Conservation (phyloP, 192 early-diverging fungal genomes). For the Umbelopsis vinacea region DNA sequence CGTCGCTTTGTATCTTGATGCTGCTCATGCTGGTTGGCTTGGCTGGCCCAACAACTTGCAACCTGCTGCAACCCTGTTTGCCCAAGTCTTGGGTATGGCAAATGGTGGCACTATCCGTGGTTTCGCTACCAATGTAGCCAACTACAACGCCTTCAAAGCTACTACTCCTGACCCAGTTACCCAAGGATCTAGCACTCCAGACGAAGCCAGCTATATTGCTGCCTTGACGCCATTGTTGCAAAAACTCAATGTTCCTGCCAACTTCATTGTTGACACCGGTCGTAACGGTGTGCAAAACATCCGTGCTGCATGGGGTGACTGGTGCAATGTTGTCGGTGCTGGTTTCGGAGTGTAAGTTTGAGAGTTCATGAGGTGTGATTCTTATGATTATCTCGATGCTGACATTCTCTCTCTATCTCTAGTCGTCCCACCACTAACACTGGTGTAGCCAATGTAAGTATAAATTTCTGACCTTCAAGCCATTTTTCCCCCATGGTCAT, state of each 20-base stretch:
- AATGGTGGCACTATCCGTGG: constrained; percentile 29
- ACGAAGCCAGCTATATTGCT: constrained; percentile 35
- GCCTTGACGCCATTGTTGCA: constrained; percentile 20
- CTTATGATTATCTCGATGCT: background rate
- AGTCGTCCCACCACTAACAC: constrained; percentile 28
- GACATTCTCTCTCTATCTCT: background rate
- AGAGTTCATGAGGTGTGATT: background rate
- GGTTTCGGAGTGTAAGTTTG: constrained; percentile 34
- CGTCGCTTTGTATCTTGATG: constrained; percentile 44
- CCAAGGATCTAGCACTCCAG: constrained; percentile 13
- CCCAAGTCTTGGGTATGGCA: constrained; percentile 29
- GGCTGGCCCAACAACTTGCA: constrained; percentile 44
- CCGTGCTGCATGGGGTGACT: constrained; percentile 36
- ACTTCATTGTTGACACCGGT: constrained; percentile 39
- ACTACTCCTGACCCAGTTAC: constrained; percentile 19
- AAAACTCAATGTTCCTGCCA: constrained; percentile 29
- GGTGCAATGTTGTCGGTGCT: constrained; percentile 45
- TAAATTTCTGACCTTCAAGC: background rate
- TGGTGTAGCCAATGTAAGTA: constrained; percentile 31
- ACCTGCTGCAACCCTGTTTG: constrained; percentile 36
- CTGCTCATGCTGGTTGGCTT: constrained; percentile 52
- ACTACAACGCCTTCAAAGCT: constrained; percentile 51
- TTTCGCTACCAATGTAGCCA: constrained; percentile 49
- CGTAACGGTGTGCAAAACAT: constrained; percentile 36
- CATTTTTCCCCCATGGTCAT: too few species aligned